Base-by-base conservation (phyloP, 108 stramenopile species). In the Aurantiochytrium sp. region DNA sequence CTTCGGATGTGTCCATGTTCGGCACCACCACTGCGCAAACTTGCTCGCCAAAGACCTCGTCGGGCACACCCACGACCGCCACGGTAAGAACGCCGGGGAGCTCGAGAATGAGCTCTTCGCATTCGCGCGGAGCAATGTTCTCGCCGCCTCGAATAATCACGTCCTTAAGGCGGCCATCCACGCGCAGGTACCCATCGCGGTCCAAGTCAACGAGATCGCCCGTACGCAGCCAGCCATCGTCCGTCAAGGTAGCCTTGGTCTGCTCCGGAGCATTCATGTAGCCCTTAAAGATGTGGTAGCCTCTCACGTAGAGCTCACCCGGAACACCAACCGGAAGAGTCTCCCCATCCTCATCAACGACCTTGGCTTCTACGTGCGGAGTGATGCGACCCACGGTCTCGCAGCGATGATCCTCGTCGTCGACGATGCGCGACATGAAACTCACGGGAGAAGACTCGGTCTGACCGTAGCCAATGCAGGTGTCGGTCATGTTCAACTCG, bases 141-240 rank as follows among this genome's bases (percentile, higher is more conserved):
- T 91, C 90, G 18, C 90, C 90, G 19, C 90, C 90, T 5, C 83
- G 28, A 49, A 91, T 89, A 18, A 91, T 60, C 4, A 91, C 25
- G 88, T 91, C 90, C 72, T 91, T 91, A 49, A 51, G 28, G 43
- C 90, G 60, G 19, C 87, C 90, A n/a, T 73, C 55, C 18, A 91
- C 59, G 8, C 45, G 16, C 4, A 91, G 23, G 89, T 91, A 91
- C 3, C 90, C 90, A 45, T 91, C 58, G 58, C 49, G 58, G 59
- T 72, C 45, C 88, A 88, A 44, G 35, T 58, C 87, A 14, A 8
- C 88, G 45, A 91, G 59, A 88, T 91, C 90, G 28, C 90, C 90
- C 58, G 90, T 88, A 29, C 43, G 16, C 21, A 91, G 21, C 87
- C 87, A 90, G 28, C 71, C 72, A 51, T 72, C 90, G 44, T 60